These are phyloP conservation scores for Saprolegnia diclina DNA, from an alignment of 352 stramenopile species.

Conservation along the genomic window DNA sequence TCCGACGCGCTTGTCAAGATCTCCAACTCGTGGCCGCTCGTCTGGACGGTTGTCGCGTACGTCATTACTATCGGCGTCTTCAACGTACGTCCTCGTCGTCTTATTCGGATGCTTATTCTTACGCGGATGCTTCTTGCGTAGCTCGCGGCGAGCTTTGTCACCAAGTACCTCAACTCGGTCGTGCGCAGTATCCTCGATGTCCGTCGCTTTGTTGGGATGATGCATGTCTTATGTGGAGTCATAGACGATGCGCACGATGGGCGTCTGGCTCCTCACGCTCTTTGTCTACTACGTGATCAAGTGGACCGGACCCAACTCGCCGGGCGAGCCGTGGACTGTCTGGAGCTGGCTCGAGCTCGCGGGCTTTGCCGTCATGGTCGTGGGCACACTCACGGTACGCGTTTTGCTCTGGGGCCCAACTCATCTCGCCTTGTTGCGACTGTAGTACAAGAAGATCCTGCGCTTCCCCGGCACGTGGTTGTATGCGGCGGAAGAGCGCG, in stretches of 20 bases:
- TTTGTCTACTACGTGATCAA: slow-evolving; percentile 76
- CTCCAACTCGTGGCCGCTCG: slow-evolving; percentile 53
- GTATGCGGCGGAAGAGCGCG: slow-evolving; percentile 49
- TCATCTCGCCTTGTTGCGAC: neutral
- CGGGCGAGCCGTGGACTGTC: slow-evolving; percentile 62
- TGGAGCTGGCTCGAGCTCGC: slow-evolving; percentile 71
- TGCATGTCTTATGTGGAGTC: neutral
- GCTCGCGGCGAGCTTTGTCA: slow-evolving; percentile 67
- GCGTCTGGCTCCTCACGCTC: slow-evolving; percentile 67
- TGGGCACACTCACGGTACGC: slow-evolving; percentile 67
- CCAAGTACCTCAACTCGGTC: slow-evolving; percentile 76
- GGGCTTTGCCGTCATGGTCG: slow-evolving; percentile 75
- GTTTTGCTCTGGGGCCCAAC: slow-evolving; percentile 15
- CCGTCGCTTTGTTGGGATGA: slow-evolving; percentile 20
- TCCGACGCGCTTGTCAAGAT: slow-evolving; percentile 72
- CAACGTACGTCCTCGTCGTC: slow-evolving; percentile 41
- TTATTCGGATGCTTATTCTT: neutral
- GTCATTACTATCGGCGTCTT: slow-evolving; percentile 68
- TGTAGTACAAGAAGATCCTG: slow-evolving; percentile 79
- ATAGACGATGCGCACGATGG: slow-evolving; percentile 70
- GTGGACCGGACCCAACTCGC: slow-evolving; percentile 51
- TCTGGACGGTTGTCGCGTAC: slow-evolving; percentile 53
- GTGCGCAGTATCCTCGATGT: slow-evolving; percentile 81
- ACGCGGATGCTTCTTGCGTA: neutral
- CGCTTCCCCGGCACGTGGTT: slow-evolving; percentile 40